phyloP scores from a whole-genome alignment of 345 rosid genomes.

The Hypericum perforatum region DNA sequence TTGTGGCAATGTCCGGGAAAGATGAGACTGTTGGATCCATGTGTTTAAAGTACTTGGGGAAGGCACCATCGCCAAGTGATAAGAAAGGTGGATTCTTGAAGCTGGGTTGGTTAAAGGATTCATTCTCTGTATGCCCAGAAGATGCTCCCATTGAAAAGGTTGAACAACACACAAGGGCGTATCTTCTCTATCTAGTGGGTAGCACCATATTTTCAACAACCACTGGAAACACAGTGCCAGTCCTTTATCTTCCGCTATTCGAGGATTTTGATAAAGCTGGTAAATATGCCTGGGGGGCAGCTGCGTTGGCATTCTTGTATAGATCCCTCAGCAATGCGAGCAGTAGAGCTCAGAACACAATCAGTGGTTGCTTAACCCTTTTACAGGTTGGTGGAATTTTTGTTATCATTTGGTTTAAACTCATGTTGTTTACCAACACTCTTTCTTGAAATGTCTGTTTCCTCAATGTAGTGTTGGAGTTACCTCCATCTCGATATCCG shows the following conservation, averaged over 20 bases:
- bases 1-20: conserved; percentile 2
- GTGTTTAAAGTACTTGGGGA: not conserved
- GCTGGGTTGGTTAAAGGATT: conserved; percentile 5
- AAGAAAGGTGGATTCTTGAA: conserved; percentile 3
- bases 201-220: conserved; percentile 7
- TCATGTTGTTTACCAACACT: not conserved
- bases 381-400: not conserved
- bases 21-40: not conserved
- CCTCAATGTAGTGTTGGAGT: conserved; percentile 74
- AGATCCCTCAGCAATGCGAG: conserved; percentile 2
- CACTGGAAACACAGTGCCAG: conserved; percentile 3
- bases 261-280: conserved; percentile 9
- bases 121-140: not conserved
- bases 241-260: conserved; percentile 3
- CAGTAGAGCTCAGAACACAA: conserved; percentile 1
- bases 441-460: not conserved
- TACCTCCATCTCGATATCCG: conserved; percentile 85
- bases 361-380: conserved; percentile 5
- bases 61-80: not conserved
- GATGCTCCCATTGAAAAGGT: not conserved
- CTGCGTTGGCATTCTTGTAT: conserved; percentile 4
- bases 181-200: conserved; percentile 5
- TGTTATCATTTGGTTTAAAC: not conserved
- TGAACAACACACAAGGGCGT: conserved; percentile 1
- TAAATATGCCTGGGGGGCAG: conserved; percentile 8